Conservation (phyloP, 208 protist species). For the Acanthamoeba healyi region DNA sequence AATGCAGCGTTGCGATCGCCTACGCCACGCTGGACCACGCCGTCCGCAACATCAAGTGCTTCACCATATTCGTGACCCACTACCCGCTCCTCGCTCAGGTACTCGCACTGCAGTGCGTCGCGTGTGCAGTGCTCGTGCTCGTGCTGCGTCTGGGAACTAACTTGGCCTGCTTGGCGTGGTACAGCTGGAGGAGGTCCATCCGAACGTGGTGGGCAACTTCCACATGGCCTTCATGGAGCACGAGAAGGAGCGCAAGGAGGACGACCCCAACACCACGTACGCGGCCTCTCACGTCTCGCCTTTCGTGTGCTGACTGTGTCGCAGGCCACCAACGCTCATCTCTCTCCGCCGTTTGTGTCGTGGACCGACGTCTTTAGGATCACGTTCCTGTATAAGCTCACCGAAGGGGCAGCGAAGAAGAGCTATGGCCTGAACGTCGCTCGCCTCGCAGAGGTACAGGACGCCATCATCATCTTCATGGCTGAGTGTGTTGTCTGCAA, state of each 20-base stretch:
- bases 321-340: too few species aligned
- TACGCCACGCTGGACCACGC: conserved; percentile 88
- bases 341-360: neutral
- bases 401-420: conserved; percentile 42
- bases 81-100: conserved; percentile 86
- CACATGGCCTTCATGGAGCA: conserved; percentile 88
- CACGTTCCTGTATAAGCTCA: conserved; percentile 75
- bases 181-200: conserved; percentile 80
- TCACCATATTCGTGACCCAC: conserved; percentile 91
- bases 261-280: conserved; percentile 12
- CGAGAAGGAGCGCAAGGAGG: conserved; percentile 39
- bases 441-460: conserved; percentile 29
- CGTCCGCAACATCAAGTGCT: conserved; percentile 74
- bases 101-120: too few species aligned
- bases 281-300: neutral
- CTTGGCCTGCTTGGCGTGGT: neutral
- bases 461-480: neutral
- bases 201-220: conserved; percentile 81
- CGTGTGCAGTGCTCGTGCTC: neutral
- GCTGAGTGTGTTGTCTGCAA: neutral
- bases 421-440: conserved; percentile 75
- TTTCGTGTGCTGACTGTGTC: too few species aligned
- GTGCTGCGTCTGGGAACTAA: too few species aligned
- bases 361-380: conserved; percentile 43
- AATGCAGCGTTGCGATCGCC: conserved; percentile 86